Evolutionary conservation across 2,329 filamentous ascomycete species (phyloP), one percentile per base, ranked within the genome.

Genomic region (Bipolaris gigantea): DNA sequence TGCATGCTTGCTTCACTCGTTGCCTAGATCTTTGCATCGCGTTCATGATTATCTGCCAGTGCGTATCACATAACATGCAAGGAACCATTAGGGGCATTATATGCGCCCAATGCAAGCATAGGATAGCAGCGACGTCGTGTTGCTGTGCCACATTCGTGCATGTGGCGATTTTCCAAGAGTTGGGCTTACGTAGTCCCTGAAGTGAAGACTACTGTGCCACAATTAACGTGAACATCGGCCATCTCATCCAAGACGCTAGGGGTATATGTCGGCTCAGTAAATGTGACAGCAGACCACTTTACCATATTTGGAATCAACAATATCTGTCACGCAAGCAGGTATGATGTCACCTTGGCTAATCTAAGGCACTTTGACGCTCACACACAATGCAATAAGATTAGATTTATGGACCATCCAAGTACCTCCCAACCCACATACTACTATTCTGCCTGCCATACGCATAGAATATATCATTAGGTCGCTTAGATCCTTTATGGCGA

Each of bases 1-100:
- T 47, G 35, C 43, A 59, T 2, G 53, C 56, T 5, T 56, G 15
- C n/a, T 54, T 56, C 7, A 54, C 53, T 48, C 19, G 25, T 27
- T 27, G 25, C 25, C 25, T 27, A 9, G 25, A 27, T 8, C 25
- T 27, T 27, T 27, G 25, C 8, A 27, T 27, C 10, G 25, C 10
- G 25, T 27, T 8, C 25, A 8, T 16, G 25, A 27, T 27, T 8
- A 27, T 27, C 25, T 3, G 25, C 10, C 8, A 27, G 25, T 8
- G 25, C 25, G 25, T 27, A 27, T 27, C 25, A 8, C 25, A 3
- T 27, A 27, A 3, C 10, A 27, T 27, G 25, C 25, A 27, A 27
- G 25, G 10, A 27, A 27, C 10, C 25, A 27, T 27, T 7, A 27
- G 25, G 25, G 25, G 25, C 25, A 27, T 27, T 27, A 16, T 36